Percentiles rank a stretch among this genome's conserved stretches.
phyloP scores from a whole-genome alignment of 2,329 filamentous ascomycete genomes.

The Rutstroemia sp. region DNA sequence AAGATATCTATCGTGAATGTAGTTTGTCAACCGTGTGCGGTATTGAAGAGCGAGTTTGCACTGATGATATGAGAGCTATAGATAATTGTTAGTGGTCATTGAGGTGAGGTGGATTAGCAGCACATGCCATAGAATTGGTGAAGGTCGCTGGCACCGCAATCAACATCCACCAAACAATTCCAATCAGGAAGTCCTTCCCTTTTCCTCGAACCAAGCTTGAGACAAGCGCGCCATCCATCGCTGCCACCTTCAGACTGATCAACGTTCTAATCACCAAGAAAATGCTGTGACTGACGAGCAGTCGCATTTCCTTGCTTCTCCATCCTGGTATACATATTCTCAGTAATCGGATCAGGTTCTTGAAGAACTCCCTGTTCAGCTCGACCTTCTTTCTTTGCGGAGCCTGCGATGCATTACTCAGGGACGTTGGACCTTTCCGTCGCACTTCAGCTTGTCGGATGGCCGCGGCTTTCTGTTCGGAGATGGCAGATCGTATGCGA shows the following conservation, averaged over 20 bases:
- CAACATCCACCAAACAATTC: conserved; percentile 96
- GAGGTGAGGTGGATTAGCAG: neutral
- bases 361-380: conserved; percentile 79
- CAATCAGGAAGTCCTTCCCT: conserved; percentile 80
- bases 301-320: conserved; percentile 77
- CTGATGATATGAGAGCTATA: conserved; percentile 88
- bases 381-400: conserved; percentile 71
- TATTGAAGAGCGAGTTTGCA: conserved; percentile 91
- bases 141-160: conserved; percentile 95
- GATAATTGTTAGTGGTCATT: conserved; percentile 7
- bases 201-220: conserved; percentile 87
- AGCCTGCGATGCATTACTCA: conserved; percentile 25
- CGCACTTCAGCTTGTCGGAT: conserved; percentile 55
- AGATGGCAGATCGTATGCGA: conserved; percentile 83
- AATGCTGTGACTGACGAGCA: conserved; percentile 85
- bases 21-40: conserved; percentile 83
- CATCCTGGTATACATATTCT: conserved; percentile 87
- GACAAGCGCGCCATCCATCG: conserved; percentile 89
- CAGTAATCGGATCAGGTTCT: conserved; percentile 60
- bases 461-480: conserved; percentile 84
- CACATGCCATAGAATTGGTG: conserved; percentile 90
- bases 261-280: conserved; percentile 87
- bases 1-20: conserved; percentile 92
- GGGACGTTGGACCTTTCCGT: conserved; percentile 43
- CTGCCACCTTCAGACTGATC: conserved; percentile 91